Evolutionary conservation across 768 basidiomycete genomes (phyloP), one percentile per base, ranked within the genome.

Genomic region (Naganishia antarctica): DNA sequence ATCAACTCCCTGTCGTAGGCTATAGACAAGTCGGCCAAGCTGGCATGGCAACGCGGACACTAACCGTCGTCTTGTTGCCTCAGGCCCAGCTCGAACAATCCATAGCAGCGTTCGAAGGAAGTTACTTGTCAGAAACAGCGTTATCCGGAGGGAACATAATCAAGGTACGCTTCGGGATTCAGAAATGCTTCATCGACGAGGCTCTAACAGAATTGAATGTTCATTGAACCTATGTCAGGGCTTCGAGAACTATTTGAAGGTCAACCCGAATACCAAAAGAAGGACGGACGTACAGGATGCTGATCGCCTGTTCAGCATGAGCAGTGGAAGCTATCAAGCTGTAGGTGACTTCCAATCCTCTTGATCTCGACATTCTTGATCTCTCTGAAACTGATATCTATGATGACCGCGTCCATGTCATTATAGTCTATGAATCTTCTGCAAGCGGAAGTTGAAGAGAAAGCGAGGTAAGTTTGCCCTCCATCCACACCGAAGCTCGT

Each of bases 61-160:
- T 11, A n/a, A 13, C 15, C 13, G 1, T 3, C 46, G 32, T 13
- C 32, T 21, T 18, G 15, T 11, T 40, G 1, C 15, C 44, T 0
- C 65, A 80, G 79, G 77, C 78, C 1, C 70, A 69, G 23, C 70
- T 79, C 47, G 79, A 80, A 59, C 68, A 73, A 4, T 75, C 77
- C 5, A 79, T 80, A 58, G 76, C 77, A 62, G 73, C 73, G 3
- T 79, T 78, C 60, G 79, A 80, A 58, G 78, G 78, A 1, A 78
- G 76, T 29, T 80, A 80, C 61, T 71, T 80, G 16, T 75, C 76
- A 44, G 79, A 79, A 66, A 70, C 76, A 47, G 66, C 71, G 40
- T 66, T 71, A 0, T 67, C 76, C 9, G 74, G 78, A 3, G 79
- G 79, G 8, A 80, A 80, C 69, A 79, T 80, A 64, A 79, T 80